These are phyloP conservation scores for Fusarium cicatricum DNA, from an alignment of 2,329 filamentous ascomycete genomes.

Conservation along the genomic window DNA sequence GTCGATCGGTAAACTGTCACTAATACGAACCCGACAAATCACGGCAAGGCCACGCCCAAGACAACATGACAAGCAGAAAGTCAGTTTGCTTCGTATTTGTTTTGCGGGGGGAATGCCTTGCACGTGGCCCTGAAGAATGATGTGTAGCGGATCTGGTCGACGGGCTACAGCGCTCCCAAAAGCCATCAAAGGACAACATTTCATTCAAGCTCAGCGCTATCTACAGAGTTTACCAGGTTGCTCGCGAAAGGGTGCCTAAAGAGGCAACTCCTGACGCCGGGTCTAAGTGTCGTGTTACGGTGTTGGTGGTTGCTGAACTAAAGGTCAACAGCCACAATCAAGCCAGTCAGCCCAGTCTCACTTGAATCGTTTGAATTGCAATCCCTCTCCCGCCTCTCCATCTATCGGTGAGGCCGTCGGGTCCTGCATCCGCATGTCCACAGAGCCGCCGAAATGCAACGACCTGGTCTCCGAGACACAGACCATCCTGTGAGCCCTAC, in stretches of 20 bases:
- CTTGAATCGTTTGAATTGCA: slow-evolving; percentile 18
- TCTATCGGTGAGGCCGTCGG: slow-evolving; percentile 20
- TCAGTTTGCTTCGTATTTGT: slow-evolving; percentile 3
- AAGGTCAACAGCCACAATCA: too few species aligned
- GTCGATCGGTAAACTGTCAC: background rate
- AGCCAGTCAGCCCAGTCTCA: slow-evolving; percentile 11
- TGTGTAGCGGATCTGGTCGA: too few species aligned
- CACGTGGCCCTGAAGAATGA: slow-evolving; percentile 22
- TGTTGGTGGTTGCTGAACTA: too few species aligned
- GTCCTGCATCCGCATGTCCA: slow-evolving; percentile 11
- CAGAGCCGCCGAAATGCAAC: slow-evolving; percentile 24
- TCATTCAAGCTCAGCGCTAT: slow-evolving; percentile 17
- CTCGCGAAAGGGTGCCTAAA: slow-evolving; percentile 3
- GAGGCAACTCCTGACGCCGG: slow-evolving; percentile 7
- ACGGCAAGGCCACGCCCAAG: slow-evolving; percentile 5
- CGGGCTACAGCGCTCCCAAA: too few species aligned
- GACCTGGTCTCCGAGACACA: slow-evolving; percentile 17
- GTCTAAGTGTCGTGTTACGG: background rate
- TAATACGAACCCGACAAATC: background rate
- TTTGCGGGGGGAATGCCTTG: slow-evolving; percentile 15
- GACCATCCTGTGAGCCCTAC: background rate
- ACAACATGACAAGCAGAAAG: background rate
- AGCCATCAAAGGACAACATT: slow-evolving; percentile 30
- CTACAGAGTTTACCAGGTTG: background rate
- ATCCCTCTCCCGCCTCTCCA: background rate